phyloP scores from a whole-genome alignment of 805 yeast genomes.

The Peterozyma toletana region DNA sequence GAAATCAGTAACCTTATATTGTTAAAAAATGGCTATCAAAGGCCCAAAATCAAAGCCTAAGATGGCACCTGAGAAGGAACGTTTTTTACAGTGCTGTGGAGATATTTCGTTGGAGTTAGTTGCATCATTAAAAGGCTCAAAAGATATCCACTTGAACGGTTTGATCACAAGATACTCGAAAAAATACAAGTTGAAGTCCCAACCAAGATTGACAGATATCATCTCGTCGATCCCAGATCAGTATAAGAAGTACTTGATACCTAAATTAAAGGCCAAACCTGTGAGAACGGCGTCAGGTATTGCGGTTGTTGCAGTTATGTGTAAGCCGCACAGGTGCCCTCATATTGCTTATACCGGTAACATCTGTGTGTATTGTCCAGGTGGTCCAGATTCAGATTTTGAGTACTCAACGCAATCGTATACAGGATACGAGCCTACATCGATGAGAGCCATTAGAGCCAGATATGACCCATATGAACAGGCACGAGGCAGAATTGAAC shows the following conservation, averaged over 20 bases:
- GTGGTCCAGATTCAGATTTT: slow-evolving; percentile 98
- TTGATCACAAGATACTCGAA: slow-evolving; percentile 79
- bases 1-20: too few species aligned
- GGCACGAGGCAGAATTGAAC: slow-evolving; percentile 96
- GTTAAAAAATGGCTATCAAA: slow-evolving; percentile 11
- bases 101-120: slow-evolving; percentile 86
- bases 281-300: slow-evolving; percentile 98
- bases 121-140: slow-evolving; percentile 59
- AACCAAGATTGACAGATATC: slow-evolving; percentile 92
- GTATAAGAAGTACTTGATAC: slow-evolving; percentile 82
- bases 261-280: slow-evolving; percentile 96
- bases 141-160: slow-evolving; percentile 85
- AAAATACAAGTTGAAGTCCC: slow-evolving; percentile 84
- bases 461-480: slow-evolving; percentile 98
- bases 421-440: slow-evolving; percentile 97
- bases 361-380: slow-evolving; percentile 97
- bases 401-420: slow-evolving; percentile 97
- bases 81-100: slow-evolving; percentile 87
- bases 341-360: slow-evolving; percentile 98
- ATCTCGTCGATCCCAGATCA: slow-evolving; percentile 95
- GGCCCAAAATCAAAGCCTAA: slow-evolving; percentile 47
- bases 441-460: slow-evolving; percentile 99
- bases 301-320: slow-evolving; percentile 99
- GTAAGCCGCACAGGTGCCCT: slow-evolving; percentile 98
- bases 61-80: slow-evolving; percentile 84